Conservation (phyloP, 192 early-diverging fungal species). For the Mortierella antarctica region DNA sequence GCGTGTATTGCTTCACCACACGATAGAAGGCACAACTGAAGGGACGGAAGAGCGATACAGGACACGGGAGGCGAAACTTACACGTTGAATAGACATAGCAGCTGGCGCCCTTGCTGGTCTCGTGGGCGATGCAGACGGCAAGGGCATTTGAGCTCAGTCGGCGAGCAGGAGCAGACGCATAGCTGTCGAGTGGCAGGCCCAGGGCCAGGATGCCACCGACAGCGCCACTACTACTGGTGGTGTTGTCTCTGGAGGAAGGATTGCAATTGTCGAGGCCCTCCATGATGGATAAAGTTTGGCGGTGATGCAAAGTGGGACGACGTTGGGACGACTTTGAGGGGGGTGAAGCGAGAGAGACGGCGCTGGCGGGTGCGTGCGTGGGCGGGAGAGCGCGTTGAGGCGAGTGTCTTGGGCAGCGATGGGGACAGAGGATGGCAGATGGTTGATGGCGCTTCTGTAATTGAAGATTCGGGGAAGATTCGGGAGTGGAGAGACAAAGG, state of each 20-base stretch:
- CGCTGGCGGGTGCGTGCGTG: too few species aligned
- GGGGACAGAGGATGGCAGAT: too few species aligned
- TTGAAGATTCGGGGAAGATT: too few species aligned
- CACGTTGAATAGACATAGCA: slow-evolving; percentile 53
- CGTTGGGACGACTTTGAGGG: too few species aligned
- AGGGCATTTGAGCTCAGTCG: slow-evolving; percentile 7
- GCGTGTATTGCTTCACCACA: not conserved
- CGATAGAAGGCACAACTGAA: not conserved
- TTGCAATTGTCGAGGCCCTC: slow-evolving; percentile 46
- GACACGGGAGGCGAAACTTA: slow-evolving; percentile 5
- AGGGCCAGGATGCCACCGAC: slow-evolving; percentile 32
- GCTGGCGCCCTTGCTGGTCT: slow-evolving; percentile 23
- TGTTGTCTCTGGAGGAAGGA: slow-evolving; percentile 12
- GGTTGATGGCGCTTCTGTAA: too few species aligned
- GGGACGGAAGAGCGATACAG: not conserved
- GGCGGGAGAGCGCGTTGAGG: too few species aligned
- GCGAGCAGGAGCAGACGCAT: slow-evolving; percentile 15
- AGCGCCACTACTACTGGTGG: slow-evolving; percentile 18
- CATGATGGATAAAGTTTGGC: slow-evolving; percentile 24
- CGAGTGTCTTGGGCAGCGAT: too few species aligned
- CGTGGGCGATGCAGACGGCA: slow-evolving; percentile 41
- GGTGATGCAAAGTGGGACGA: too few species aligned
- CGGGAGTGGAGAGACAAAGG: too few species aligned
- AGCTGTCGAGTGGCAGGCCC: slow-evolving; percentile 44
- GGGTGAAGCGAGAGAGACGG: too few species aligned